These are phyloP conservation scores for Nannochloris sp. DNA, from an alignment of 139 green algal genomes.

Conservation along the genomic window DNA sequence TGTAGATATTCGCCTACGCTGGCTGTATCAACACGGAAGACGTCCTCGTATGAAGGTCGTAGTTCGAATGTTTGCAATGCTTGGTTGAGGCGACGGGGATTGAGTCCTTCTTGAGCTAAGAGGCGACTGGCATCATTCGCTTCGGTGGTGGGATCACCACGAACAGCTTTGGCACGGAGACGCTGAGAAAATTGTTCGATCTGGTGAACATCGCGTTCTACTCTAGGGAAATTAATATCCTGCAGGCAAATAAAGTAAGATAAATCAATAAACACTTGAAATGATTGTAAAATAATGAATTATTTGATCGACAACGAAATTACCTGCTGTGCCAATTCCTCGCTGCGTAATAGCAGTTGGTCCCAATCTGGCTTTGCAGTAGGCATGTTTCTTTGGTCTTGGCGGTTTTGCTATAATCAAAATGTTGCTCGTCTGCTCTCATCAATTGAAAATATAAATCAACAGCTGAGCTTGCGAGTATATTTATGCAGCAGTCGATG, in stretches of 20 bases:
- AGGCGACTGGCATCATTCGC: conserved; percentile 61
- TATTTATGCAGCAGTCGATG: not conserved
- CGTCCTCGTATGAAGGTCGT: conserved; percentile 67
- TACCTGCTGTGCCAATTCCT: conserved; percentile 56
- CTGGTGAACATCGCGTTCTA: conserved; percentile 65
- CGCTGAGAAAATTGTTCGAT: conserved; percentile 60
- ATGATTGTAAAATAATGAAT: too few relatives aligned
- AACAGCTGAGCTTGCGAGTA: not conserved
- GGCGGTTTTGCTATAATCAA: too few relatives aligned
- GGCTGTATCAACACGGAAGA: conserved; percentile 61
- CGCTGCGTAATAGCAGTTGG: conserved; percentile 49
- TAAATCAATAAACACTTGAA: too few relatives aligned
- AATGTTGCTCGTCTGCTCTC: too few relatives aligned
- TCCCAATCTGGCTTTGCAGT: conserved; percentile 47
- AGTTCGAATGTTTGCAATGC: conserved; percentile 69
- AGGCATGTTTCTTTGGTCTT: not conserved
- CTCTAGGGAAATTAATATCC: conserved; percentile 51
- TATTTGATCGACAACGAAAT: too few relatives aligned
- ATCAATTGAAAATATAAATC: not conserved
- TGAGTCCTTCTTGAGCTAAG: conserved; percentile 70
- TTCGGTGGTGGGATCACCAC: conserved; percentile 43
- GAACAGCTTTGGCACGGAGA: conserved; percentile 41
- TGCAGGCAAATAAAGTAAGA: conserved; percentile 25
- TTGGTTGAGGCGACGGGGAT: conserved; percentile 50
- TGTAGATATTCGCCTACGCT: conserved; percentile 77